phyloP scores from a whole-genome alignment of 805 yeast species.

The Lipomyces sp. region DNA sequence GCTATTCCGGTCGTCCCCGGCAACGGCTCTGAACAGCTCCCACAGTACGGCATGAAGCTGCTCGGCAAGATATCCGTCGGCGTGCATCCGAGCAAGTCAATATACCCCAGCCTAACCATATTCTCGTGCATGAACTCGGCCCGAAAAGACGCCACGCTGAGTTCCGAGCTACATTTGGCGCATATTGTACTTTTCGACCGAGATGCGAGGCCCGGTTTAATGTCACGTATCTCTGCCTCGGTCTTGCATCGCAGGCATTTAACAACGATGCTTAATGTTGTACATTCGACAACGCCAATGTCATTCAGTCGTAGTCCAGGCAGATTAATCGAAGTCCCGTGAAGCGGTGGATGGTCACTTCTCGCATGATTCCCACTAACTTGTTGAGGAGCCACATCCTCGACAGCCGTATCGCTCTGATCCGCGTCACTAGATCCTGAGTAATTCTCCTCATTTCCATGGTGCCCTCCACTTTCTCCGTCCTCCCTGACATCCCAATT shows the following conservation, averaged over 20 bases:
- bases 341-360: constrained; percentile 4
- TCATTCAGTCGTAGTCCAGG: constrained; percentile 44
- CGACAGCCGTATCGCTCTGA: constrained; percentile 40
- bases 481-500: constrained; percentile 18
- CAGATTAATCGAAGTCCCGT: constrained; percentile 47
- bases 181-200: constrained; percentile 46
- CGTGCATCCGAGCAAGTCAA: constrained; percentile 49
- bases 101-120: constrained; percentile 42
- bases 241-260: constrained; percentile 49
- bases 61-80: constrained; percentile 48
- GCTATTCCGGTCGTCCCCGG: constrained; percentile 42
- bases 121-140: constrained; percentile 47
- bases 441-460: constrained; percentile 26
- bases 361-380: not conserved
- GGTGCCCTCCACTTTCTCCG: constrained; percentile 25
- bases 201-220: constrained; percentile 42
- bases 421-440: constrained; percentile 43
- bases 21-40: constrained; percentile 43
- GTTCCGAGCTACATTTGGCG: constrained; percentile 45
- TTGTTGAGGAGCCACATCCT: constrained; percentile 4
- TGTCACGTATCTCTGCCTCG: constrained; percentile 44
- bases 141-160: constrained; percentile 45
- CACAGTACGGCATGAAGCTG: constrained; percentile 47
- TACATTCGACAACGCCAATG: constrained; percentile 46
- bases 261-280: constrained; percentile 45